These are phyloP conservation scores for Populus deltoides DNA, from an alignment of 345 rosid genomes.

Conservation along the genomic window DNA sequence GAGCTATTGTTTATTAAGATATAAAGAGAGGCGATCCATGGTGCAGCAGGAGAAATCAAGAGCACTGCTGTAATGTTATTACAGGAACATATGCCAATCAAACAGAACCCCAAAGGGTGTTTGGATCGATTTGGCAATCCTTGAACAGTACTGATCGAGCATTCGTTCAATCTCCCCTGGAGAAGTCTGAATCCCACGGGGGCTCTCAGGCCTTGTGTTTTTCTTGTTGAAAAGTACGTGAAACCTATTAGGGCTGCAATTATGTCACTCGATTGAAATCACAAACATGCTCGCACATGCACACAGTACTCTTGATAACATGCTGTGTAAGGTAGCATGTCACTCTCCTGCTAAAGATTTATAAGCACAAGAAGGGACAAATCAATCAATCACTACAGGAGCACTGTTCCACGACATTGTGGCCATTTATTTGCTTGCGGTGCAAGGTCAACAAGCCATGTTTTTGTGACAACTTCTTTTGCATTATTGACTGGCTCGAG, in stretches of 20 bases:
- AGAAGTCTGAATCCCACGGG: neutral
- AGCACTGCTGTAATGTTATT: too few relatives aligned
- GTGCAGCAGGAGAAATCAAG: too few relatives aligned
- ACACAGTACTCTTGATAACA: neutral
- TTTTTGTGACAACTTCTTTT: neutral
- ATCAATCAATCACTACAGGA: neutral
- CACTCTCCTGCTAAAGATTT: neutral
- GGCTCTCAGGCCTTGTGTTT: neutral
- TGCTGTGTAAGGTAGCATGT: neutral
- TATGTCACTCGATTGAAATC: neutral
- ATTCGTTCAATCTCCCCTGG: neutral
- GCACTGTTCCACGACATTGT: neutral
- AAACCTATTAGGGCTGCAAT: constrained; percentile 4
- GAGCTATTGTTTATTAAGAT: too few relatives aligned
- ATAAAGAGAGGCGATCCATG: too few relatives aligned
- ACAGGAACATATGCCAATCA: neutral
- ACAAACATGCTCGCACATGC: neutral
- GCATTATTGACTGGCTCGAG: neutral
- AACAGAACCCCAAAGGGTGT: neutral
- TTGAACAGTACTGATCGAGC: neutral
- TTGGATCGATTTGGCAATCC: constrained; percentile 4
- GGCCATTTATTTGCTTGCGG: neutral
- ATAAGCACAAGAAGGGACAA: neutral
- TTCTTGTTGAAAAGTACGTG: neutral
- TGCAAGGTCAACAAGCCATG: constrained; percentile 12